Evolutionary conservation across 2,329 filamentous ascomycete species (phyloP).

Genomic region (Pestalotiopsis fici): DNA sequence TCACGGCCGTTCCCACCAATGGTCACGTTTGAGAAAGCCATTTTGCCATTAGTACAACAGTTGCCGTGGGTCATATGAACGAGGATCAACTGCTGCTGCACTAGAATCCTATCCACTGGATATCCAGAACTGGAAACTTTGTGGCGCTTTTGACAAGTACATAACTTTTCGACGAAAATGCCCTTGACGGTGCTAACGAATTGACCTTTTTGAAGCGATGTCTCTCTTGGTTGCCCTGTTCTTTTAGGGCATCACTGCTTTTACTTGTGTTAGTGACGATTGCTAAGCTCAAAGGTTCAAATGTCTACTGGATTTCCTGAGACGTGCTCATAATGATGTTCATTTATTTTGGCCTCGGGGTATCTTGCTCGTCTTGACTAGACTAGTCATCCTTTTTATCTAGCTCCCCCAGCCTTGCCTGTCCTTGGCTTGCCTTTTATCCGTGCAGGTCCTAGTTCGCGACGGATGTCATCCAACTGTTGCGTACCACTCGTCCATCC

Average conservation of each 20-base stretch:
- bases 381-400: conserved; percentile 4
- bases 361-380: not conserved
- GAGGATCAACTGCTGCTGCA: not conserved
- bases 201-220: not conserved
- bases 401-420: conserved; percentile 14
- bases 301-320: not conserved
- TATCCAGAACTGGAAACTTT: not conserved
- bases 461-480: conserved; percentile 88
- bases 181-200: not conserved
- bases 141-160: not conserved
- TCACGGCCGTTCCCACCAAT: conserved; percentile 9
- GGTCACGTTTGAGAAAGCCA: conserved; percentile 12
- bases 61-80: not conserved
- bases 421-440: conserved; percentile 37
- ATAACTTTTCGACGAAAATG: not conserved
- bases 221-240: not conserved
- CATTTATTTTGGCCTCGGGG: not conserved
- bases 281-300: not conserved
- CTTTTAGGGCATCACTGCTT: not conserved
- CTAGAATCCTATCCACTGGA: not conserved
- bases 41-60: not conserved
- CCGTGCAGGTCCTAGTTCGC: conserved; percentile 75
- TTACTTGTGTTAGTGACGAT: not conserved
- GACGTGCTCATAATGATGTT: not conserved
- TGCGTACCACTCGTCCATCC: conserved; percentile 80